Percentiles rank a stretch among this genome's conserved stretches.
phyloP scores from a whole-genome alignment of 2,329 filamentous ascomycete genomes.

The Pestalotiopsis sp. region DNA sequence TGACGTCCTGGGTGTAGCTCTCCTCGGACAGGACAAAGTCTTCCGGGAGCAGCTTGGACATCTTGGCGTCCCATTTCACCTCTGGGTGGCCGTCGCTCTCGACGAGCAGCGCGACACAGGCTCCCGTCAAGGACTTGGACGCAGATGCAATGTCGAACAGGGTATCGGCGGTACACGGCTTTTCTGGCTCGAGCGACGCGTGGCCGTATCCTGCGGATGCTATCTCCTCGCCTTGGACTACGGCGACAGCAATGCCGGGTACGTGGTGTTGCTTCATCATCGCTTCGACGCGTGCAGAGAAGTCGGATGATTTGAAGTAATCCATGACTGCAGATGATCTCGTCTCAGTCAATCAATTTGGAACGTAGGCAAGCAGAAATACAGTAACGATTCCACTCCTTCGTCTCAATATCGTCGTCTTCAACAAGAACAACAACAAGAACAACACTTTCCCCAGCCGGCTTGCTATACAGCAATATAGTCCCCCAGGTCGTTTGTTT shows the following conservation, averaged over 20 bases:
- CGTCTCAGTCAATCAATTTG: neutral
- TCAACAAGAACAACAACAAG: no score
- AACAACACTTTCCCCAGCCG: neutral
- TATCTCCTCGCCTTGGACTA: slow-evolving; percentile 18
- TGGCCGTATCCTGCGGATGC: slow-evolving; percentile 23
- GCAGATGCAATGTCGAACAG: slow-evolving; percentile 29
- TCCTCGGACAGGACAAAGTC: slow-evolving; percentile 23
- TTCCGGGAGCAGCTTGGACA: slow-evolving; percentile 18
- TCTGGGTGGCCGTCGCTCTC: slow-evolving; percentile 31
- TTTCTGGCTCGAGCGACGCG: slow-evolving; percentile 25
- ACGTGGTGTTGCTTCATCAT: slow-evolving; percentile 17
- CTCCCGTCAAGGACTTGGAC: slow-evolving; percentile 28
- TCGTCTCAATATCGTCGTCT: neutral
- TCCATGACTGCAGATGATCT: neutral
- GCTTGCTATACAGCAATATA: neutral
- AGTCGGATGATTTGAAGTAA: neutral
- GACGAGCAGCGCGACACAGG: slow-evolving; percentile 27
- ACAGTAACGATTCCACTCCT: rapidly evolving
- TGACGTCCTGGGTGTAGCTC: slow-evolving; percentile 22
- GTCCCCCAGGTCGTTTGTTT: neutral
- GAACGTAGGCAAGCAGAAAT: neutral
- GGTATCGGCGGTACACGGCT: slow-evolving; percentile 25
- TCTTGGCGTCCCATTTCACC: slow-evolving; percentile 22
- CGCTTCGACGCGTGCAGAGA: neutral
- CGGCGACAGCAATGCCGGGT: slow-evolving; percentile 22